Percentiles rank a stretch among this genome's conserved stretches.
These are phyloP conservation scores for Xylaria polymorpha DNA, from an alignment of 2,329 filamentous ascomycete species.

Conservation along the genomic window DNA sequence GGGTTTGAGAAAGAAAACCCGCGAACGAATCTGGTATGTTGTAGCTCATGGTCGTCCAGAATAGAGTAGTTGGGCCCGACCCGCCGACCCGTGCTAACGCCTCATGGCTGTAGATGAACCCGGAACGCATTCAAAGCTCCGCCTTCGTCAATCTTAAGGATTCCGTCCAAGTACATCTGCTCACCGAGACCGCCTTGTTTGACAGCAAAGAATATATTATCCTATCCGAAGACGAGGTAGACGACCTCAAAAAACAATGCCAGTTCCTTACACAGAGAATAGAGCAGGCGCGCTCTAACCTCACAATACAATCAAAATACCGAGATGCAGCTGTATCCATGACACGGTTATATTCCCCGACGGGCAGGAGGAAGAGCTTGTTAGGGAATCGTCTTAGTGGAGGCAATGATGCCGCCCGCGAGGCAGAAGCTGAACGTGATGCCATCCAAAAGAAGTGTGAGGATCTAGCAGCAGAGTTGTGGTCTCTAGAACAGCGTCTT, in stretches of 20 bases:
- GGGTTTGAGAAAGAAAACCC: conserved; percentile 66
- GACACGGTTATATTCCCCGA: conserved; percentile 79
- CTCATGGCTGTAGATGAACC: conserved; percentile 58
- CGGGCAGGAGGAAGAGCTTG: conserved; percentile 59
- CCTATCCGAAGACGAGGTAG: conserved; percentile 90
- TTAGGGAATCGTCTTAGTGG: conserved; percentile 62
- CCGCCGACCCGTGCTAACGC: conserved; percentile 34
- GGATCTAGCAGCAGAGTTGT: conserved; percentile 83
- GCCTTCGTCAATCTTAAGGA: conserved; percentile 72
- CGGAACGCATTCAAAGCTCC: conserved; percentile 65
- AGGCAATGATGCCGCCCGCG: conserved; percentile 61
- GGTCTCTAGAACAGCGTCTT: conserved; percentile 79
- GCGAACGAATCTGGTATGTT: conserved; percentile 68
- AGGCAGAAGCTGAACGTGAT: conserved; percentile 79
- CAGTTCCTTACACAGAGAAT: conserved; percentile 79
- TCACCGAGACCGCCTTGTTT: conserved; percentile 91
- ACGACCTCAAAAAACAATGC: conserved; percentile 88
- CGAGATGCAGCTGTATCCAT: conserved; percentile 92
- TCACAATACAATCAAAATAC: conserved; percentile 92
- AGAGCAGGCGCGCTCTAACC: conserved; percentile 82
- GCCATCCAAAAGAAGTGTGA: conserved; percentile 85
- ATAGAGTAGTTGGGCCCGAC: background rate
- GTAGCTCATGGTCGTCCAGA: background rate
- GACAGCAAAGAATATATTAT: conserved; percentile 90
- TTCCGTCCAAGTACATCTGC: conserved; percentile 85